Conservation (phyloP, 2,329 filamentous ascomycete species). For the Pseudopithomyces maydicus region DNA sequence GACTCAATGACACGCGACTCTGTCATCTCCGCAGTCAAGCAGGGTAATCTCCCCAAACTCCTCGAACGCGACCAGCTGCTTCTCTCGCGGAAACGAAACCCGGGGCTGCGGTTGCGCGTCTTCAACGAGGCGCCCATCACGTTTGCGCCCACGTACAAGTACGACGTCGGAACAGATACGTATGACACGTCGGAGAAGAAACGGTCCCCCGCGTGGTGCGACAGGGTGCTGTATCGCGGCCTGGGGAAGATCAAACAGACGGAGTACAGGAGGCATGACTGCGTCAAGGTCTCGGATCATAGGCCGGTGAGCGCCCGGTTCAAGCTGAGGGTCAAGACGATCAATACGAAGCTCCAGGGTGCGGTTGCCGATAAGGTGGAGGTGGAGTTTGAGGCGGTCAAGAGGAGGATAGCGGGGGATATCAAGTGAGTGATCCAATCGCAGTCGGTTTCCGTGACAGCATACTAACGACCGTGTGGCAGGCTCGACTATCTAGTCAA, state of each 20-base stretch:
- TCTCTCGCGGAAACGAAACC: conserved; percentile 85
- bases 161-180: conserved; percentile 91
- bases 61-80: conserved; percentile 93
- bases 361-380: conserved; percentile 74
- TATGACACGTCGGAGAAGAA: conserved; percentile 97
- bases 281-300: conserved; percentile 85
- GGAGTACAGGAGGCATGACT: conserved; percentile 85
- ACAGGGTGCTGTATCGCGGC: conserved; percentile 86
- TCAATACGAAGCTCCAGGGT: conserved; percentile 70
- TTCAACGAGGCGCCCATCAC: conserved; percentile 91
- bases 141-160: conserved; percentile 97
- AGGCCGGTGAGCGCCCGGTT: conserved; percentile 88
- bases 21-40: conserved; percentile 82
- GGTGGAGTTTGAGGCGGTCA: conserved; percentile 74
- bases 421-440: conserved; percentile 70
- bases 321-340: conserved; percentile 80
- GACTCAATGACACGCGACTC: conserved; percentile 95
- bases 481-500: conserved; percentile 70
- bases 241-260: conserved; percentile 81
- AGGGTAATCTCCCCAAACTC: conserved; percentile 80
- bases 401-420: conserved; percentile 68
- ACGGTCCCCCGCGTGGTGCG: conserved; percentile 93
- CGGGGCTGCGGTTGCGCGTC: conserved; percentile 82
- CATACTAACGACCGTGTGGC: conserved; percentile 5
- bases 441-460: not conserved